phyloP scores from a whole-genome alignment of 2,329 filamentous ascomycete genomes.

The Colletotrichum godetiae region DNA sequence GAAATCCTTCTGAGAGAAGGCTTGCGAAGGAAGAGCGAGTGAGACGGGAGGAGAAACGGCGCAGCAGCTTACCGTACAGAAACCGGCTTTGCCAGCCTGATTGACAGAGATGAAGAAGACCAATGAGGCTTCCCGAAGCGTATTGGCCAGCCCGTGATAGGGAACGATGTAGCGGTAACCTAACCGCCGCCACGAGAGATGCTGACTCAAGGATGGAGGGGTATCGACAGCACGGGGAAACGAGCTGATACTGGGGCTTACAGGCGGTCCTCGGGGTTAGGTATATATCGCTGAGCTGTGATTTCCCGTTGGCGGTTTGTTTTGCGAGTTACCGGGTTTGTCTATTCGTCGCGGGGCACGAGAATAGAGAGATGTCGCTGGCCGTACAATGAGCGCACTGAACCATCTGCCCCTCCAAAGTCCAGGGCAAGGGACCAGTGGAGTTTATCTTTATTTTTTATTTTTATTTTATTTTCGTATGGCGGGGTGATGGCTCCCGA shows the following conservation, averaged over 20 bases:
- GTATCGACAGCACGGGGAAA: neutral
- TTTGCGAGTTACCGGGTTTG: constrained; percentile 1
- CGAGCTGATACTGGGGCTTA: neutral
- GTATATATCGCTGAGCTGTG: neutral
- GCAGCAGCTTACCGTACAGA: constrained; percentile 25
- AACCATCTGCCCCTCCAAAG: constrained; percentile 27
- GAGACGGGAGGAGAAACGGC: neutral
- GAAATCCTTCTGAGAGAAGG: neutral
- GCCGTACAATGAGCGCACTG: constrained; percentile 12
- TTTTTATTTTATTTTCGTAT: constrained; percentile 3
- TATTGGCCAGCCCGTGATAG: constrained; percentile 18
- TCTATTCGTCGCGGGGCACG: constrained; percentile 26
- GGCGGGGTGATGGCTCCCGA: constrained; percentile 1
- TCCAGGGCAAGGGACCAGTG: constrained; percentile 31
- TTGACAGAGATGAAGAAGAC: constrained; percentile 13
- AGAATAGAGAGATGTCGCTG: constrained; percentile 5
- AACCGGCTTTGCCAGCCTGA: constrained; percentile 4
- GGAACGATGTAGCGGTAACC: constrained; percentile 16
- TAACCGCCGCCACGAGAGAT: neutral
- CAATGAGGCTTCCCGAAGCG: constrained; percentile 15
- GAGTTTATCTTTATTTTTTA: constrained; percentile 20
- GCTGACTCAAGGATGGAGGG: neutral
- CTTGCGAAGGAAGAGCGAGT: neutral
- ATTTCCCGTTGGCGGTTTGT: neutral
- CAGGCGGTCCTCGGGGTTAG: neutral